Conservation (phyloP, 148 eudicot species). For the Salicornia ramosissima region DNA sequence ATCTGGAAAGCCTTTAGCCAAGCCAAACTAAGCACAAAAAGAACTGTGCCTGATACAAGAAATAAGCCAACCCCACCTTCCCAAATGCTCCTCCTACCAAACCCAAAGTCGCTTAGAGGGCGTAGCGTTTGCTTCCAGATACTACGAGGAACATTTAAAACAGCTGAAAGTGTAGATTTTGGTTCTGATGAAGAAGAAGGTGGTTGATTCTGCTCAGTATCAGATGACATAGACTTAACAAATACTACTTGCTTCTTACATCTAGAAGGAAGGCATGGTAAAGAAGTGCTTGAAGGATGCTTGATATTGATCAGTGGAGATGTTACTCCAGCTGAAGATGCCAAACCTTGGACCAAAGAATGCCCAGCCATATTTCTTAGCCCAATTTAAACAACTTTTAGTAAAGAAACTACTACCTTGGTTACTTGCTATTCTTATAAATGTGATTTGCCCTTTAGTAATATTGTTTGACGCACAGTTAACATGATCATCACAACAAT, state of each 20-base stretch:
- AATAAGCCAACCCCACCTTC: conserved; percentile 96
- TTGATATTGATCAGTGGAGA: conserved; percentile 25
- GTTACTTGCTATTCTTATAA: background rate
- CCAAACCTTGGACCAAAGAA: conserved; percentile 38
- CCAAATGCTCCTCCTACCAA: conserved; percentile 88
- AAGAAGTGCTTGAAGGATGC: conserved; percentile 24
- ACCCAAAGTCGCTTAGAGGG: conserved; percentile 81
- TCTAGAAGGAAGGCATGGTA: conserved; percentile 44
- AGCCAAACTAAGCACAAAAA: conserved; percentile 70
- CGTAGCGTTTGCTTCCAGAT: conserved; percentile 71
- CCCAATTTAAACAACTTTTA: background rate
- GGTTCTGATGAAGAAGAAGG: conserved; percentile 37
- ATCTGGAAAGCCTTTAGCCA: conserved; percentile 88
- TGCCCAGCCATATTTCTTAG: conserved; percentile 44
- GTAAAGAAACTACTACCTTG: background rate
- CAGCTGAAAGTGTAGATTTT: conserved; percentile 43
- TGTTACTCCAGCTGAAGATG: conserved; percentile 35
- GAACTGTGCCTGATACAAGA: conserved; percentile 69
- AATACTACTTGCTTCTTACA: conserved; percentile 30
- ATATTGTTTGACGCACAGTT: background rate
- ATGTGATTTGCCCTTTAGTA: background rate
- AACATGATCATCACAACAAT: conserved; percentile 7
- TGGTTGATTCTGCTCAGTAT: conserved; percentile 38
- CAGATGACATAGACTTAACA: conserved; percentile 42
- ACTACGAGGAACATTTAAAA: conserved; percentile 54